phyloP scores from a whole-genome alignment of 2,329 filamentous ascomycete species.

The Sporothrix schenckii region DNA sequence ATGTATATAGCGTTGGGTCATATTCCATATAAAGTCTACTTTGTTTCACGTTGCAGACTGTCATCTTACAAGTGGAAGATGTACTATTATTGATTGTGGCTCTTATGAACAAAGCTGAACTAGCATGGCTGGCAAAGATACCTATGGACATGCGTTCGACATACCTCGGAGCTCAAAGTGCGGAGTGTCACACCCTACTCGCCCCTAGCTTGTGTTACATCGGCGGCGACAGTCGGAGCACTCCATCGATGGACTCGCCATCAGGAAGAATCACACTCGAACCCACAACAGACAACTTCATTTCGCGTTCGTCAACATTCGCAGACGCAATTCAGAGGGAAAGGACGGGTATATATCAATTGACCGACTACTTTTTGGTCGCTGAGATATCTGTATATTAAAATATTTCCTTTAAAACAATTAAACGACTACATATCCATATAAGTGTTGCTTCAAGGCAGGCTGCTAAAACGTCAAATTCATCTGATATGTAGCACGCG shows the following conservation, averaged over 20 bases:
- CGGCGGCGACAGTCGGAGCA: conserved; percentile 21
- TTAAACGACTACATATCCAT: no score
- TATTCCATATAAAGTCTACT: background rate
- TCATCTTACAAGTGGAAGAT: background rate
- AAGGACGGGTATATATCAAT: no score
- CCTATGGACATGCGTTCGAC: background rate
- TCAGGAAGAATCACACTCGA: conserved; percentile 2
- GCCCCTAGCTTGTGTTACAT: background rate
- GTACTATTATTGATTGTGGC: background rate
- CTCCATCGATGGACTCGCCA: conserved; percentile 9
- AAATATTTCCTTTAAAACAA: no score
- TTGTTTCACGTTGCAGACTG: background rate
- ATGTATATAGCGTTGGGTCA: conserved; percentile 15
- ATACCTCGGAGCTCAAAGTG: background rate
- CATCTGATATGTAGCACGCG: background rate
- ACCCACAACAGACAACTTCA: background rate
- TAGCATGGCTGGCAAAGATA: background rate
- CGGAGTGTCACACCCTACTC: conserved; percentile 4
- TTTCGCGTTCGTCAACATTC: no score
- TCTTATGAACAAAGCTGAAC: background rate
- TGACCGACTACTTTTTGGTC: no score
- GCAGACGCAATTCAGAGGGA: no score
- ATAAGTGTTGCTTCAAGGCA: background rate
- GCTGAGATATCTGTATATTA: no score
- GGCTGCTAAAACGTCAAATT: background rate